A percentile compares a stretch with the other conserved stretches of the same genome.
Conservation (phyloP, 352 stramenopile species). For the Plasmopara viticola region DNA sequence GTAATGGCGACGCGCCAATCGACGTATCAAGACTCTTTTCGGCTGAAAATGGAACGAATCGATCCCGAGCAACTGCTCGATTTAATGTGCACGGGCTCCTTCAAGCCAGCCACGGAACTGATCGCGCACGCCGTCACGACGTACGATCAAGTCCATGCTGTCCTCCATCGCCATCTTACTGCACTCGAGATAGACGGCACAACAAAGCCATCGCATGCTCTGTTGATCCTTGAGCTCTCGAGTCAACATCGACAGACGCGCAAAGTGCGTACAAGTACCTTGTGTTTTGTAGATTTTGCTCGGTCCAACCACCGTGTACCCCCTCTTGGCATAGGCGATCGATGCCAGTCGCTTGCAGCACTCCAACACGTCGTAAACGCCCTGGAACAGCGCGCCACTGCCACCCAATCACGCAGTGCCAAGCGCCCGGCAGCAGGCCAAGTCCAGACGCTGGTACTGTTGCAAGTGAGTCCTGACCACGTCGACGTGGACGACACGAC, state of each 20-base stretch:
- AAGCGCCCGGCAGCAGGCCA: slow-evolving; percentile 91
- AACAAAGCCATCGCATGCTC: slow-evolving; percentile 79
- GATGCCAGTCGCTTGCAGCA: slow-evolving; percentile 94
- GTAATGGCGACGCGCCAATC: not conserved
- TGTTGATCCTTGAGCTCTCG: slow-evolving; percentile 73
- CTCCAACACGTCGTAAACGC: slow-evolving; percentile 96
- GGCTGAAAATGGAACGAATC: slow-evolving; percentile 41
- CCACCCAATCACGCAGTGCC: slow-evolving; percentile 93
- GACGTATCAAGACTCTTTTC: not conserved
- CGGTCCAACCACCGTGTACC: slow-evolving; percentile 92
- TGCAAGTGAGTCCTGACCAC: slow-evolving; percentile 82
- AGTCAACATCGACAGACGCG: slow-evolving; percentile 65
- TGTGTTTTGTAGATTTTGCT: slow-evolving; percentile 98
- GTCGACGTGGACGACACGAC: slow-evolving; percentile 83
- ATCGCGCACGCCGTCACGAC: slow-evolving; percentile 44
- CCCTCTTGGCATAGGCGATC: slow-evolving; percentile 77
- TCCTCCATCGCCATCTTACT: slow-evolving; percentile 69
- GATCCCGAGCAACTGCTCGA: slow-evolving; percentile 93
- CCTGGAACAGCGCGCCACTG: slow-evolving; percentile 87
- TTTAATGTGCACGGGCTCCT: slow-evolving; percentile 55
- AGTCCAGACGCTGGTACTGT: slow-evolving; percentile 90
- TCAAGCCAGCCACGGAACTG: slow-evolving; percentile 73
- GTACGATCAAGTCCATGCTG: slow-evolving; percentile 62
- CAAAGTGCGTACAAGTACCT: slow-evolving; percentile 73
- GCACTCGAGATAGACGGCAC: slow-evolving; percentile 83